A percentile compares a stretch with the other conserved stretches of the same genome.
These are phyloP conservation scores for Tricholoma flavovirens DNA, from an alignment of 768 basidiomycete genomes.

Conservation along the genomic window DNA sequence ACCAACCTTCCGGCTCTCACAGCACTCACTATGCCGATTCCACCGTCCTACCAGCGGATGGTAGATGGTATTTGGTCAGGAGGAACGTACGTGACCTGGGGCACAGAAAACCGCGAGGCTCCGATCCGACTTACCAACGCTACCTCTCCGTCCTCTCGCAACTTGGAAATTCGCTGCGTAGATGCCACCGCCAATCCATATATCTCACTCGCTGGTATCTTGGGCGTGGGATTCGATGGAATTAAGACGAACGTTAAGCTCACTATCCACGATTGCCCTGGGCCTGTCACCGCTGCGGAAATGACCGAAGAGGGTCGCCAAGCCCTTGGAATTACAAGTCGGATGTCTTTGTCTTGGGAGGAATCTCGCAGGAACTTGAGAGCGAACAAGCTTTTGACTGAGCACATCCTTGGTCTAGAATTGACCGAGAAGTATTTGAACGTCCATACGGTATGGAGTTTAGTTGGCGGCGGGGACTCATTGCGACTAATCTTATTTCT, in stretches of 20 bases:
- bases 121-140: conserved; percentile 55
- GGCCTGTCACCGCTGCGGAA: conserved; percentile 29
- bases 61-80: conserved; percentile 64
- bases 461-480: neutral
- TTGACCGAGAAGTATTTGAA: conserved; percentile 40
- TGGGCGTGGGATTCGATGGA: conserved; percentile 50
- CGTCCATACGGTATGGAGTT: conserved; percentile 42
- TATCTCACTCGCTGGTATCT: conserved; percentile 48
- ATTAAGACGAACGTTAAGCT: conserved; percentile 36
- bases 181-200: conserved; percentile 66
- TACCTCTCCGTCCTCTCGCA: conserved; percentile 40
- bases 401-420: conserved; percentile 36
- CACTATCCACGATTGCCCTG: conserved; percentile 29
- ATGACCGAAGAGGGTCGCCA: conserved; percentile 42
- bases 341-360: conserved; percentile 45
- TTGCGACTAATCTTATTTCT: neutral
- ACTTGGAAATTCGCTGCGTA: conserved; percentile 56
- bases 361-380: conserved; percentile 40
- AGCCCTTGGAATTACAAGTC: conserved; percentile 39
- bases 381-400: conserved; percentile 30
- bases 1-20: conserved; percentile 50
- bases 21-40: conserved; percentile 54
- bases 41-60: conserved; percentile 60
- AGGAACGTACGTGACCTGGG: conserved; percentile 67
- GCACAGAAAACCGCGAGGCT: conserved; percentile 62